Percentiles rank a stretch among this genome's conserved stretches.
Conservation (phyloP, 1,139 yeast genomes). For the Zygosaccharomyces sapae region DNA sequence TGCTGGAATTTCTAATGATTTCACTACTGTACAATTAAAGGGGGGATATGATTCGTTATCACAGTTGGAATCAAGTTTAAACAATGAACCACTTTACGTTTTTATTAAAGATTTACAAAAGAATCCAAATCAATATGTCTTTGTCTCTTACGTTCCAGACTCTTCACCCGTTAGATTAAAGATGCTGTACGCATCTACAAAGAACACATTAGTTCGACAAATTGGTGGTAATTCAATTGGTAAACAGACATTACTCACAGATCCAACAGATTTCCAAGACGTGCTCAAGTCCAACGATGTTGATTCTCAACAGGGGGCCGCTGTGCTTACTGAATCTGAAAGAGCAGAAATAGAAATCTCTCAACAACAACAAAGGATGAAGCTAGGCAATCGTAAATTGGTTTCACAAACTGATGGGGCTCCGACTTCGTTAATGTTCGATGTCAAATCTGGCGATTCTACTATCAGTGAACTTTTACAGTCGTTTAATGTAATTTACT, state of each 20-base stretch:
- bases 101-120: constrained; percentile 43
- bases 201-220: constrained; percentile 66
- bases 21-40: constrained; percentile 47
- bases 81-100: constrained; percentile 57
- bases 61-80: constrained; percentile 18
- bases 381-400: constrained; percentile 22
- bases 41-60: constrained; percentile 37
- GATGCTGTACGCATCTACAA: constrained; percentile 92
- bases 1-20: constrained; percentile 40
- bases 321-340: constrained; percentile 59
- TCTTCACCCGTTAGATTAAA: constrained; percentile 74
- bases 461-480: constrained; percentile 26
- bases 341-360: constrained; percentile 31
- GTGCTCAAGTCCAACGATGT: constrained; percentile 23
- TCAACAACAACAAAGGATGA: constrained; percentile 27
- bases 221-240: constrained; percentile 65
- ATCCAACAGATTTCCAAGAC: constrained; percentile 50
- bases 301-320: constrained; percentile 30
- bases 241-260: constrained; percentile 55
- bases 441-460: constrained; percentile 28
- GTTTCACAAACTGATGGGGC: constrained; percentile 32
- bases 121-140: constrained; percentile 41
- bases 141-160: constrained; percentile 86
- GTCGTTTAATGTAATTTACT: constrained; percentile 33
- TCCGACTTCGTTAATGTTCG: constrained; percentile 32